phyloP scores from a whole-genome alignment of 179 eudicot genomes.

The Actinidia arguta region DNA sequence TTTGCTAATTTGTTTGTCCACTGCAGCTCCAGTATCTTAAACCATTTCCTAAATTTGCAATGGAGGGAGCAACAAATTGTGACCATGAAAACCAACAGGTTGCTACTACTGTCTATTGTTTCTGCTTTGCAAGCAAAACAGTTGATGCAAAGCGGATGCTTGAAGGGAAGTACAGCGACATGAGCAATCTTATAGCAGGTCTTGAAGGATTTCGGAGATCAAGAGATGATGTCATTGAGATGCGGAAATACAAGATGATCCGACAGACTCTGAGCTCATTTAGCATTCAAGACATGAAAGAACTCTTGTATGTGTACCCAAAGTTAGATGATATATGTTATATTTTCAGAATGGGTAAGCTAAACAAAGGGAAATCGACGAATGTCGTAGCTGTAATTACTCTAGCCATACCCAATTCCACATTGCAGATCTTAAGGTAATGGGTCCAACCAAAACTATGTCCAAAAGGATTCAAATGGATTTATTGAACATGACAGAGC shows the following conservation, averaged over 20 bases:
- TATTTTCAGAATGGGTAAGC: slow-evolving; percentile 59
- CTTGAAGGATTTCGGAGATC: slow-evolving; percentile 58
- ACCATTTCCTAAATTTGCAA: too few species aligned
- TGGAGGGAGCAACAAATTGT: too few species aligned
- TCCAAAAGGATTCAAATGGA: slow-evolving; percentile 43
- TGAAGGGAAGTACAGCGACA: slow-evolving; percentile 73
- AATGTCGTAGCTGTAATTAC: slow-evolving; percentile 47
- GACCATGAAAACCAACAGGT: too few species aligned
- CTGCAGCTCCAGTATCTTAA: too few species aligned
- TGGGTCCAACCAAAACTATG: slow-evolving; percentile 35
- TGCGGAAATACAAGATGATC: slow-evolving; percentile 66
- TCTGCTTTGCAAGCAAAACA: too few species aligned
- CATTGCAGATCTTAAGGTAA: slow-evolving; percentile 45
- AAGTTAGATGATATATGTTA: slow-evolving; percentile 77
- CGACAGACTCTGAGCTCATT: slow-evolving; percentile 55
- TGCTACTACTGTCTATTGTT: too few species aligned
- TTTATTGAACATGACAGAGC: slow-evolving; percentile 49
- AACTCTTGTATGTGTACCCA: slow-evolving; percentile 78
- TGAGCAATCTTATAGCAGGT: slow-evolving; percentile 57
- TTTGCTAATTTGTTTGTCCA: too few species aligned
- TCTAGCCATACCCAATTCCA: slow-evolving; percentile 46
- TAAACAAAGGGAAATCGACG: slow-evolving; percentile 60
- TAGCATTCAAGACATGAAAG: slow-evolving; percentile 64
- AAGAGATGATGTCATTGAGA: slow-evolving; percentile 37
- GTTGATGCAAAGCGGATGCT: slow-evolving; percentile 81